These are phyloP conservation scores for Barnettozyma siamensis DNA, from an alignment of 805 yeast genomes.

Conservation along the genomic window DNA sequence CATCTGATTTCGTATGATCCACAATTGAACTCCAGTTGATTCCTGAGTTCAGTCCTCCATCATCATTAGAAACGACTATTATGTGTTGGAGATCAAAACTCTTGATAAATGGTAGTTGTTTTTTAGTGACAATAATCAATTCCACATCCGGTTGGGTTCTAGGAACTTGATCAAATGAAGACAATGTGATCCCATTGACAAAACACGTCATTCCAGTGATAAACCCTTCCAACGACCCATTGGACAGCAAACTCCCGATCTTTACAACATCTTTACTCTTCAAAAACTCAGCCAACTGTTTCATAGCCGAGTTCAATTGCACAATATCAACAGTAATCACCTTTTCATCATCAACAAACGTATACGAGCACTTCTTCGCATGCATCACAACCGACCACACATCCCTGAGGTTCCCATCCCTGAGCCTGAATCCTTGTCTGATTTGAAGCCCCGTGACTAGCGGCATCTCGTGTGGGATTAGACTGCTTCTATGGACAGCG, in stretches of 20 bases:
- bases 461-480: conserved; percentile 67
- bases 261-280: conserved; percentile 13
- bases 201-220: conserved; percentile 40
- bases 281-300: conserved; percentile 20
- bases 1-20: conserved; percentile 5
- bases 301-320: conserved; percentile 28
- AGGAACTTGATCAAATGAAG: conserved; percentile 33
- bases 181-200: conserved; percentile 34
- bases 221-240: conserved; percentile 31
- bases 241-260: conserved; percentile 27
- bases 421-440: conserved; percentile 53
- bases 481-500: conserved; percentile 69
- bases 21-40: conserved; percentile 25
- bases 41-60: conserved; percentile 10
- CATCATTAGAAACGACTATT: conserved; percentile 26
- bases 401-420: conserved; percentile 75
- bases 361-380: conserved; percentile 19
- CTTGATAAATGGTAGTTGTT: conserved; percentile 18
- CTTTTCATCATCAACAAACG: conserved; percentile 24
- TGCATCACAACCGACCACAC: conserved; percentile 54
- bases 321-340: conserved; percentile 7
- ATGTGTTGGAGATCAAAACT: conserved; percentile 27
- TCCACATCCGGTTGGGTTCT: conserved; percentile 25
- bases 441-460: conserved; percentile 65
- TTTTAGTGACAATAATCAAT: conserved; percentile 27